Conservation (phyloP, 345 rosid genomes). For the Lepidium aucheri region DNA sequence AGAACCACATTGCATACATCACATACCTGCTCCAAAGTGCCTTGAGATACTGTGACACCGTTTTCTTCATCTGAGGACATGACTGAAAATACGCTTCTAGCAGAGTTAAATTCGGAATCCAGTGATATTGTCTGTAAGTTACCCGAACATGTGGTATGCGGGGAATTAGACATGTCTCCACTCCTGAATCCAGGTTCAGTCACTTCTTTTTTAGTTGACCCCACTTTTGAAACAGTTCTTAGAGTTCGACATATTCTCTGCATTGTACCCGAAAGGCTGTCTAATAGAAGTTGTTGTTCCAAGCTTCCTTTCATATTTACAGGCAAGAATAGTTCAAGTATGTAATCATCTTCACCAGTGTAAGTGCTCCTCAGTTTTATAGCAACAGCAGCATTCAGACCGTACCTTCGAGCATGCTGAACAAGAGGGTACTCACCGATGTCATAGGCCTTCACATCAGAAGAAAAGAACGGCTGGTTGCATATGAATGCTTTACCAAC, state of each 20-base stretch:
- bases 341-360: conserved; percentile 76
- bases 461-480: conserved; percentile 61
- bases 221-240: conserved; percentile 67
- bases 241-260: conserved; percentile 71
- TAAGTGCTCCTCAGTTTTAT: conserved; percentile 74
- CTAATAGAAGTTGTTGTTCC: conserved; percentile 81
- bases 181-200: conserved; percentile 25
- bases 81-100: conserved; percentile 22
- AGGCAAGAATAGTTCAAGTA: conserved; percentile 86
- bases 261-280: conserved; percentile 76
- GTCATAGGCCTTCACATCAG: conserved; percentile 71
- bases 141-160: conserved; percentile 20
- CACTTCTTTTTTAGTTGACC: conserved; percentile 28
- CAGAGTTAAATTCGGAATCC: conserved; percentile 27
- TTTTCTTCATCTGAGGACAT: conserved; percentile 31
- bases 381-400: conserved; percentile 86
- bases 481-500: conserved; percentile 88
- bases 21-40: conserved; percentile 43
- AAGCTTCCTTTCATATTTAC: conserved; percentile 58
- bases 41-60: conserved; percentile 29
- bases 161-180: conserved; percentile 20
- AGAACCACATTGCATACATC: neutral
- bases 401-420: conserved; percentile 80
- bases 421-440: conserved; percentile 78
- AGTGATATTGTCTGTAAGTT: conserved; percentile 29